Conservation (phyloP, 352 stramenopile species). For the Blastocystis hominis region DNA sequence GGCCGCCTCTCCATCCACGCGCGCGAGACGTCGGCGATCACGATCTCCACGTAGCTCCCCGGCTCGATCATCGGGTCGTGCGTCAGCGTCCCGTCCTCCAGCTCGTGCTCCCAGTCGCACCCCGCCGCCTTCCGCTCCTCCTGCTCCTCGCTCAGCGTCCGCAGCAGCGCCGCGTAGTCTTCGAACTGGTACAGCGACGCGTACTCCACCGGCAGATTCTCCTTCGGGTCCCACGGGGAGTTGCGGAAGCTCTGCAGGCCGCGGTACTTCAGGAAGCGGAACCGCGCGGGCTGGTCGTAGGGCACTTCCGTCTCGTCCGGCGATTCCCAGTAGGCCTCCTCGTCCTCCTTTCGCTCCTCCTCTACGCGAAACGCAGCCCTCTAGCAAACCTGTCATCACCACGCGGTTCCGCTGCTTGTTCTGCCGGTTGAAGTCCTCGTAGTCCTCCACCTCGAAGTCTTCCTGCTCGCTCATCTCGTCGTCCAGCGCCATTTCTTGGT, state of each 20-base stretch:
- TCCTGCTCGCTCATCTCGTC: slow-evolving; percentile 3
- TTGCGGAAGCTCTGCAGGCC: slow-evolving; percentile 88
- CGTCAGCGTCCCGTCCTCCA: not conserved
- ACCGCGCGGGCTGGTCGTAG: slow-evolving; percentile 67
- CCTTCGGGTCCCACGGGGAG: slow-evolving; percentile 90
- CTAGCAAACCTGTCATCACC: not conserved
- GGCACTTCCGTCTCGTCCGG: slow-evolving; percentile 82
- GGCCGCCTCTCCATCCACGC: not conserved
- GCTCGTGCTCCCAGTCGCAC: not conserved
- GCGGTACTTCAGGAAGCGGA: slow-evolving; percentile 78
- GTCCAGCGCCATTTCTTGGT: slow-evolving; percentile 49
- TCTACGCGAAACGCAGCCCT: slow-evolving; percentile 62
- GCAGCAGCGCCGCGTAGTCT: slow-evolving; percentile 85
- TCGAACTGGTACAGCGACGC: slow-evolving; percentile 88
- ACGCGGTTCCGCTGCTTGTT: not conserved
- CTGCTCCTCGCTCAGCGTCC: slow-evolving; percentile 72
- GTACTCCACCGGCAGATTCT: slow-evolving; percentile 92
- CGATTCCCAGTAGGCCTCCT: slow-evolving; percentile 82
- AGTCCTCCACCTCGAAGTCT: slow-evolving; percentile 57
- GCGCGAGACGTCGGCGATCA: not conserved
- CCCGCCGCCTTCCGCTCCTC: slow-evolving; percentile 49
- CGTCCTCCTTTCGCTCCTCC: slow-evolving; percentile 76
- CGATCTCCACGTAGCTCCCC: not conserved
- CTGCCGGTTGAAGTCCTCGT: slow-evolving; percentile 41
- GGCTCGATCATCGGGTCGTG: not conserved